phyloP scores from a whole-genome alignment of 495 filamentous ascomycete genomes.

The Lasiosphaeria ovina region DNA sequence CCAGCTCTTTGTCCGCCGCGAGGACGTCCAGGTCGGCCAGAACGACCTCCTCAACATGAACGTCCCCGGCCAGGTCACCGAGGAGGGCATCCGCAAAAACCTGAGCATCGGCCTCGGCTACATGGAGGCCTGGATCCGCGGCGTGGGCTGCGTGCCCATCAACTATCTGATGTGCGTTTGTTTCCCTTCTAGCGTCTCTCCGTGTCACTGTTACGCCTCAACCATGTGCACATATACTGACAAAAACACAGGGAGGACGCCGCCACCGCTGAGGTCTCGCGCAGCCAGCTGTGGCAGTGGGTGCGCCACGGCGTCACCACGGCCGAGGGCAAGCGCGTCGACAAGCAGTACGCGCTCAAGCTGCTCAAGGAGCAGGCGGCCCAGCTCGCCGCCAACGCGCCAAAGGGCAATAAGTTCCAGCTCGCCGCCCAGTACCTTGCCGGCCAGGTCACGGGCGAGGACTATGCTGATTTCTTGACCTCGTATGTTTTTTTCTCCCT shows the following conservation, averaged over 20 bases:
- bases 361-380: slow-evolving; percentile 87
- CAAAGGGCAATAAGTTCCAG: slow-evolving; percentile 88
- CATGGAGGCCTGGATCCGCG: slow-evolving; percentile 98
- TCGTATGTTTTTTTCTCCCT: slow-evolving; percentile 47
- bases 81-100: slow-evolving; percentile 97
- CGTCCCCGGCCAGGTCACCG: slow-evolving; percentile 88
- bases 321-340: slow-evolving; percentile 86
- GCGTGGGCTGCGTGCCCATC: slow-evolving; percentile 94
- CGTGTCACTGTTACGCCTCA: neutral
- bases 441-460: slow-evolving; percentile 90
- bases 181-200: neutral
- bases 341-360: slow-evolving; percentile 84
- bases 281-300: slow-evolving; percentile 97
- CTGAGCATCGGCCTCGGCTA: slow-evolving; percentile 94
- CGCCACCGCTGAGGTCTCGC: slow-evolving; percentile 92
- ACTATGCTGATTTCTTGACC: slow-evolving; percentile 96
- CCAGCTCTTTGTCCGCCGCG: slow-evolving; percentile 86
- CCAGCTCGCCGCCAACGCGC: slow-evolving; percentile 67
- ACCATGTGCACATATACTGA: neutral
- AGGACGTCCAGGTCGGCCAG: slow-evolving; percentile 81
- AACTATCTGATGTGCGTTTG: slow-evolving; percentile 85
- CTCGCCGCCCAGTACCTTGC: slow-evolving; percentile 92
- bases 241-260: slow-evolving; percentile 73
- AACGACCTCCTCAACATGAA: slow-evolving; percentile 99
- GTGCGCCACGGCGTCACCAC: slow-evolving; percentile 79